Conservation (phyloP, 169 alveolate species). For the Babesia microti region DNA sequence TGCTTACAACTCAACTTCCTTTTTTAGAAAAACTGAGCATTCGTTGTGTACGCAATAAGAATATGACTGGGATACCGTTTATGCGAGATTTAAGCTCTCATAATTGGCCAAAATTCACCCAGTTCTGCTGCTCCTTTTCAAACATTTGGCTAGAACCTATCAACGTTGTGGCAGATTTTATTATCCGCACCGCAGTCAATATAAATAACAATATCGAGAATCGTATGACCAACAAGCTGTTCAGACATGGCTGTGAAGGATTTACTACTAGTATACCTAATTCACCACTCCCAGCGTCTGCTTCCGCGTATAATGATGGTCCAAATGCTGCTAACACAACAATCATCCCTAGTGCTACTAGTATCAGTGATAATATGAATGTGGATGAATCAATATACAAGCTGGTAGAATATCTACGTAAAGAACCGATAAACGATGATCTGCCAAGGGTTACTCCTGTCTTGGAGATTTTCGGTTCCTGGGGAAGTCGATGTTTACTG, state of each 20-base stretch:
- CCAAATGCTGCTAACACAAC: not conserved
- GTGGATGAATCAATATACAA: not conserved
- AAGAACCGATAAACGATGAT: too few species aligned
- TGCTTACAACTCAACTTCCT: constrained; percentile 71
- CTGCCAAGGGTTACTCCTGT: too few species aligned
- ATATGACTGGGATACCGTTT: constrained; percentile 64
- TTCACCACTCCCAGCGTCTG: too few species aligned
- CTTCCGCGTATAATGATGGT: too few species aligned
- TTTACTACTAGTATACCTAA: too few species aligned
- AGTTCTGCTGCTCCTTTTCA: constrained; percentile 65
- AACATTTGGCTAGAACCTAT: constrained; percentile 70
- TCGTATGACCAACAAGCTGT: constrained; percentile 17
- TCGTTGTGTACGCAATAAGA: constrained; percentile 66
- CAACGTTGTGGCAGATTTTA: constrained; percentile 59
- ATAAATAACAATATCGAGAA: constrained; percentile 34
- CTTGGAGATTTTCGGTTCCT: constrained; percentile 56
- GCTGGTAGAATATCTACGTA: not conserved
- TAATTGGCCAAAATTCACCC: constrained; percentile 67
- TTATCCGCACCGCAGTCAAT: constrained; percentile 48
- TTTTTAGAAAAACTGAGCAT: constrained; percentile 61
- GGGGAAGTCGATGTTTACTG: constrained; percentile 60
- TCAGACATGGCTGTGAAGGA: constrained; percentile 16
- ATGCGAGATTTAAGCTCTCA: constrained; percentile 44
- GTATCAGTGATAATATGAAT: not conserved
- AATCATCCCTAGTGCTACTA: constrained; percentile 1